Base-by-base conservation (phyloP, 2,329 filamentous ascomycete species). In the Penicillium palitans region DNA sequence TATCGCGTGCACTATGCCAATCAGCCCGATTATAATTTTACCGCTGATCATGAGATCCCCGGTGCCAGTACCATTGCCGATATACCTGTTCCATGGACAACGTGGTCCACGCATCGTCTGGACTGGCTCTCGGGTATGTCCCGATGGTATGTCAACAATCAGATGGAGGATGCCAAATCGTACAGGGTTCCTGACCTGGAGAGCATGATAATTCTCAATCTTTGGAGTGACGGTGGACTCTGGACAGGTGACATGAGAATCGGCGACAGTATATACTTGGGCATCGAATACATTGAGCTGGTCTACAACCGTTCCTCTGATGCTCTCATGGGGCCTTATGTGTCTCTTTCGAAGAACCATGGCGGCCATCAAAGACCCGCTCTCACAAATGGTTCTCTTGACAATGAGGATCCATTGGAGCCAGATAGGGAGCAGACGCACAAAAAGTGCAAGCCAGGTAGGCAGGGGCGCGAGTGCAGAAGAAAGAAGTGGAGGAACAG, bases 1-100 rank as follows among this genome's bases (percentile, higher is more conserved):
- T 69, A 73, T 55, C 74, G 72, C 4, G 74, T 81, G 5, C 77
- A 76, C 35, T 78, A 76, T 48, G 70, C 74, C 17, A 79, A 78
- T 54, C 77, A 78, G 57, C 76, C 77, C 2, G 75, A 77, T 57
- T 78, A 76, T 56, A 72, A 78, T 56, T 66, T 71, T 2, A 39
- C 64, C 33, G 69, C 66, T 1, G 73, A 76, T 44, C 47, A 58
- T 4, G 64, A 68, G 37, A 74, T 78, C 25, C 72, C 72, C 3
- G 73, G 70, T 0, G 71, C 74, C 5, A 70, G 69, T 46, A 65
- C 68, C 3, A 61, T 70, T 1, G 65, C 64, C 0, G 66, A 71
- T 10, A 13, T 78, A 12, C 67, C 71, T 2, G 59, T 69, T 4
- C 70, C 72, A 2, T 79, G 76, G 76, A 78, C 75, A 9, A 58